Percentiles rank a stretch among this genome's conserved stretches.
These are phyloP conservation scores for Pholiota conissans DNA, from an alignment of 768 basidiomycete species.

Conservation along the genomic window DNA sequence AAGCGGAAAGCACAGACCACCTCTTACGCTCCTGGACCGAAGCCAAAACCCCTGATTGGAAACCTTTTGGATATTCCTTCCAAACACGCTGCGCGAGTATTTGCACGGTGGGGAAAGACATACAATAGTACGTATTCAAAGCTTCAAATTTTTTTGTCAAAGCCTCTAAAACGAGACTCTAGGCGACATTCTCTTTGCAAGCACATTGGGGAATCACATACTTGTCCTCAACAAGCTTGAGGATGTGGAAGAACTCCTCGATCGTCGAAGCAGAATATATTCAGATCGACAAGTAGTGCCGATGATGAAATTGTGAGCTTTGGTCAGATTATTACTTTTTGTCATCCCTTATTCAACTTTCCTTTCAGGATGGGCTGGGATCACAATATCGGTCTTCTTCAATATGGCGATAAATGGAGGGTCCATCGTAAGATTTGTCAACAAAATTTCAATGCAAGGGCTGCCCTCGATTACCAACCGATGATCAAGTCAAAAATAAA, in stretches of 20 bases:
- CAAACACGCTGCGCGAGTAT: neutral
- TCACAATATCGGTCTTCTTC: slow-evolving; percentile 30
- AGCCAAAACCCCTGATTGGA: slow-evolving; percentile 1
- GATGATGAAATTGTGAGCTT: slow-evolving; percentile 8
- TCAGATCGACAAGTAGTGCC: slow-evolving; percentile 40
- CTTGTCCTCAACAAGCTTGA: slow-evolving; percentile 25
- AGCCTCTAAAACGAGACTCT: neutral
- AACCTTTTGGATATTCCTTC: slow-evolving; percentile 9
- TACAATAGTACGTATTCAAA: neutral
- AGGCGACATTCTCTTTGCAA: slow-evolving; percentile 8
- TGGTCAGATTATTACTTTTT: neutral
- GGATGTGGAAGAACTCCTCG: slow-evolving; percentile 26
- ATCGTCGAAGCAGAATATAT: slow-evolving; percentile 45
- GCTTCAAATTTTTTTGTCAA: neutral
- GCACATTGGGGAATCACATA: slow-evolving; percentile 12
- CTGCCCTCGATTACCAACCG: slow-evolving; percentile 24
- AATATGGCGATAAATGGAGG: slow-evolving; percentile 38
- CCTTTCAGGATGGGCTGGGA: slow-evolving; percentile 35
- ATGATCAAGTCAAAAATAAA: slow-evolving; percentile 29
- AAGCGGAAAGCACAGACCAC: neutral
- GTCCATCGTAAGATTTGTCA: slow-evolving; percentile 35
- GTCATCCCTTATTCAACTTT: neutral
- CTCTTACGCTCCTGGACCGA: slow-evolving; percentile 3
- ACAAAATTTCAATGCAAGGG: slow-evolving; percentile 30
- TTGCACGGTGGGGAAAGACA: slow-evolving; percentile 4